phyloP scores from a whole-genome alignment of 257 asterid genomes.

The Avicennia marina region DNA sequence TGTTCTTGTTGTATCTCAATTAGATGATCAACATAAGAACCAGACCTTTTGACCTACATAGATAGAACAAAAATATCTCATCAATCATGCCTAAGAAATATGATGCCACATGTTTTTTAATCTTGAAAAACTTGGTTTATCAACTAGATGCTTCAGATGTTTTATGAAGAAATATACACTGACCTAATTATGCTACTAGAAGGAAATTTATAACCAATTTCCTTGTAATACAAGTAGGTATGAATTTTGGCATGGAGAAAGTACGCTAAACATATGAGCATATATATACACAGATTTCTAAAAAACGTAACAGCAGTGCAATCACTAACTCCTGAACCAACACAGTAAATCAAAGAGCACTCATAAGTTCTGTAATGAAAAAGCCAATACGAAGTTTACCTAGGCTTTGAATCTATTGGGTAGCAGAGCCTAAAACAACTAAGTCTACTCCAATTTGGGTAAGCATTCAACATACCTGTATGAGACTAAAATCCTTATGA shows the following conservation, averaged over 20 bases:
- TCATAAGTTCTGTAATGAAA: no score
- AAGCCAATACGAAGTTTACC: no score
- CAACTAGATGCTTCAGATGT: not conserved
- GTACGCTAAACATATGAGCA: no score
- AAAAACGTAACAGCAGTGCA: no score
- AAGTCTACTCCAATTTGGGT: not conserved
- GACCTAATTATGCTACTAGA: not conserved
- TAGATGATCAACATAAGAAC: constrained; percentile 76
- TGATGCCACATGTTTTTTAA: not conserved
- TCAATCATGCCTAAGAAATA: not conserved
- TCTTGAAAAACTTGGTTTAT: not conserved
- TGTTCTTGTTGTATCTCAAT: constrained; percentile 90
- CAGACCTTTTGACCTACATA: constrained; percentile 57
- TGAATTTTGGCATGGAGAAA: no score
- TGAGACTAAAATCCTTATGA: constrained; percentile 73
- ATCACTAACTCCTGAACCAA: no score
- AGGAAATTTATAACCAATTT: not conserved
- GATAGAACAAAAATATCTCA: constrained; percentile 7
- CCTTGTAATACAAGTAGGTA: no score
- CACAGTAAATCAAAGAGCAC: no score
- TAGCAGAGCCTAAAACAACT: no score
- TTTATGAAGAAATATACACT: not conserved
- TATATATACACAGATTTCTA: no score
- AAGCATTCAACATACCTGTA: constrained; percentile 49
- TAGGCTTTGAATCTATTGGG: no score